A percentile compares a stretch with the other conserved stretches of the same genome.
These are phyloP conservation scores for Cryptococcus sp. DNA, from an alignment of 1,284 basidiomycete genomes.

Conservation along the genomic window DNA sequence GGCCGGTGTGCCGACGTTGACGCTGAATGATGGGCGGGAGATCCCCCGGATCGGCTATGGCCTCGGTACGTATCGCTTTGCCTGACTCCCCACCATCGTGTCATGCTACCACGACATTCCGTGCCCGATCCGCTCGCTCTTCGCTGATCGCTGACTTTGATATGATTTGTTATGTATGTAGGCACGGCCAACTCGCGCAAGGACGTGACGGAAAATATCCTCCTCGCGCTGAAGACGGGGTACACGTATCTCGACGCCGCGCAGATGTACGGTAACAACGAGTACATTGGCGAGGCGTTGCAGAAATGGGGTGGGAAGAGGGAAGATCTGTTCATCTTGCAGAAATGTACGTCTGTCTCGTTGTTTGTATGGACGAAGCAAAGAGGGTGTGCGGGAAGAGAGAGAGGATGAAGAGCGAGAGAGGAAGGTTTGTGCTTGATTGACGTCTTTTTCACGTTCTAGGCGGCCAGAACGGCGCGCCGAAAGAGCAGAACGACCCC, in stretches of 20 bases:
- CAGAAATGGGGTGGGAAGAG: conserved; percentile 57
- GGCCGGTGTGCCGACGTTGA: conserved; percentile 19
- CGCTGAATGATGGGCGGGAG: conserved; percentile 39
- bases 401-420: conserved; percentile 2
- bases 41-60: conserved; percentile 45
- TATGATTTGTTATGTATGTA: conserved; percentile 7
- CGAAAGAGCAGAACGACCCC: conserved; percentile 28
- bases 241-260: conserved; percentile 44
- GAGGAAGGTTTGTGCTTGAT: no score
- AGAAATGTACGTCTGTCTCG: conserved; percentile 50
- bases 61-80: conserved; percentile 26
- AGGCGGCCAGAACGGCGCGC: background rate
- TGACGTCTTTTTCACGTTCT: no score
- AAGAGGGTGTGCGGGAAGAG: background rate
- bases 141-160: background rate
- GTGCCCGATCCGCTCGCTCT: background rate
- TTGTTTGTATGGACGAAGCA: conserved; percentile 1
- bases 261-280: conserved; percentile 56
- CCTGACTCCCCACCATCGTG: background rate
- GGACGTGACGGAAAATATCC: conserved; percentile 32
- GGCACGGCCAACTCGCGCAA: conserved; percentile 42
- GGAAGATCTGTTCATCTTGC: conserved; percentile 60
- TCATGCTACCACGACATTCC: background rate
- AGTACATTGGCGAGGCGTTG: conserved; percentile 59
- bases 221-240: conserved; percentile 38